A percentile compares a stretch with the other conserved stretches of the same genome.
Conservation (phyloP, 2,329 filamentous ascomycete species). For the Hypoxylon sp. region DNA sequence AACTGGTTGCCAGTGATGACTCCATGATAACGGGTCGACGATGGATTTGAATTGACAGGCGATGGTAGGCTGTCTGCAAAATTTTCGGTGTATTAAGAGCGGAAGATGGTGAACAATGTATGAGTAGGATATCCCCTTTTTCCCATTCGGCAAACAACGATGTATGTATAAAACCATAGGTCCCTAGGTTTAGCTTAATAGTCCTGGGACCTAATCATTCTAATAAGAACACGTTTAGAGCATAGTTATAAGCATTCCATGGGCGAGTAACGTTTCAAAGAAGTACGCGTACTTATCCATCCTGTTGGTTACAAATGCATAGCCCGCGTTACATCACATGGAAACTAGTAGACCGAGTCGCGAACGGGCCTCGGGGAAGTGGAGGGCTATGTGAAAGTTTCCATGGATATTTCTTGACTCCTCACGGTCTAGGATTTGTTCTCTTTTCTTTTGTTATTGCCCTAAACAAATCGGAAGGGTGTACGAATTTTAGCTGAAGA, state of each 20-base stretch:
- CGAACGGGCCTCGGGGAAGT: slow-evolving; percentile 15
- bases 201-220: slow-evolving; percentile 40
- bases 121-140: slow-evolving; percentile 60
- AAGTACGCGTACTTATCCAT: slow-evolving; percentile 15
- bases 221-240: slow-evolving; percentile 44
- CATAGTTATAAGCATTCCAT: slow-evolving; percentile 11
- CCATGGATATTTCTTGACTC: not conserved
- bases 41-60: slow-evolving; percentile 41
- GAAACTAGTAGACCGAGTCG: slow-evolving; percentile 18
- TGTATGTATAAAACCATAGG: slow-evolving; percentile 39
- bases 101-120: slow-evolving; percentile 52
- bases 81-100: slow-evolving; percentile 43
- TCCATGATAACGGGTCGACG: slow-evolving; percentile 46
- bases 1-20: slow-evolving; percentile 43
- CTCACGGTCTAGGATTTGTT: not conserved
- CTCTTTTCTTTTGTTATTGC: not conserved
- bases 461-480: not conserved
- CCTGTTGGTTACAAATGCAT: slow-evolving; percentile 32
- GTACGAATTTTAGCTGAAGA: not conserved
- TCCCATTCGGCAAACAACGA: slow-evolving; percentile 27
- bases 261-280: slow-evolving; percentile 38
- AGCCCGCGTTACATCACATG: slow-evolving; percentile 40
- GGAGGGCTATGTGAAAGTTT: slow-evolving; percentile 13
- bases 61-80: slow-evolving; percentile 43
- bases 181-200: slow-evolving; percentile 31